Conservation (phyloP, 2,329 filamentous ascomycete genomes). For the Beauveria pseudobassiana region DNA sequence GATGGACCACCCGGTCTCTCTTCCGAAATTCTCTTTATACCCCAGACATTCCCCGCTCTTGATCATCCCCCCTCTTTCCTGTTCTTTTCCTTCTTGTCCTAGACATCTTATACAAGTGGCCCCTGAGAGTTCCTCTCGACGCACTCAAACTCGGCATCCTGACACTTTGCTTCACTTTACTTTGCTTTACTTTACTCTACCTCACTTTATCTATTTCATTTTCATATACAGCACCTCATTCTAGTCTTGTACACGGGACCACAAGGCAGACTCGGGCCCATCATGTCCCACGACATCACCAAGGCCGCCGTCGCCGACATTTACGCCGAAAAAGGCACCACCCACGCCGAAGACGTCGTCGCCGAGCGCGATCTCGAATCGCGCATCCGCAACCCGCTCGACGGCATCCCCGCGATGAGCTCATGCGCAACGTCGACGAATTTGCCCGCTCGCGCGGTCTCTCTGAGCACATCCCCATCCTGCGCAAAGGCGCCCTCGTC, state of each 20-base stretch:
- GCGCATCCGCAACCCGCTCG: constrained; percentile 30
- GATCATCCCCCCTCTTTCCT: not conserved
- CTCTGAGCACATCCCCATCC: constrained; percentile 46
- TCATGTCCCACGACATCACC: constrained; percentile 4
- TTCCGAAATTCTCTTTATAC: not conserved
- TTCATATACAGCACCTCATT: too few relatives aligned
- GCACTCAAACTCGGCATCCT: not conserved
- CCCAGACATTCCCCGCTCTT: not conserved
- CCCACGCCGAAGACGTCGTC: constrained; percentile 4
- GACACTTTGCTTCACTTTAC: too few relatives aligned
- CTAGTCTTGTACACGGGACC: too few relatives aligned
- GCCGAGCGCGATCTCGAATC: not conserved
- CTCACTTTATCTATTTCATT: too few relatives aligned
- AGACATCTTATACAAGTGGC: not conserved
- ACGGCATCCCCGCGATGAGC: constrained; percentile 42
- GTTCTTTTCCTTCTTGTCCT: not conserved
- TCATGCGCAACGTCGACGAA: constrained; percentile 48
- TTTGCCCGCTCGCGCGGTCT: constrained; percentile 56
- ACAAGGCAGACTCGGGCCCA: not conserved
- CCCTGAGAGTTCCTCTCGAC: not conserved
- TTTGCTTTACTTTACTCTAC: too few relatives aligned
- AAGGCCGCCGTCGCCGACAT: constrained; percentile 2
- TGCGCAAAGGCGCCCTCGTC: constrained; percentile 64
- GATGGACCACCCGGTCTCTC: not conserved
- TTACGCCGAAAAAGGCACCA: constrained; percentile 4